These are phyloP conservation scores for Ceratocystiopsis brevicomis DNA, from an alignment of 2,329 filamentous ascomycete genomes.

Conservation along the genomic window DNA sequence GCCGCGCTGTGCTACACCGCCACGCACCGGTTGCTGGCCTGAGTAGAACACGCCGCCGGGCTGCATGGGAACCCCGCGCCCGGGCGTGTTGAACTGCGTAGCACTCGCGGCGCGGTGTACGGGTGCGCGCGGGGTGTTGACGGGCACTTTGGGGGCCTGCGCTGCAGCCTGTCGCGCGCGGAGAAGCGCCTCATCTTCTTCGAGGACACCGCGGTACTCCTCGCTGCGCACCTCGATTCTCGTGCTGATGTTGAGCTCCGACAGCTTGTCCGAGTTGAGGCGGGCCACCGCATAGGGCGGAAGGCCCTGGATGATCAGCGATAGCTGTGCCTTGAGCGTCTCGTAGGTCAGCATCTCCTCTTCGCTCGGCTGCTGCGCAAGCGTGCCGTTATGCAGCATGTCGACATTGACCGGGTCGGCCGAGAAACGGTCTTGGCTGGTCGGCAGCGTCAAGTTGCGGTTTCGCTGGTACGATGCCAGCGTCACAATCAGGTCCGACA, in stretches of 20 bases:
- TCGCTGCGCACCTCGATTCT: conserved; percentile 55
- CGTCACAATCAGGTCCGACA: conserved; percentile 59
- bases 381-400: conserved; percentile 46
- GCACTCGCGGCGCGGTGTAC: conserved; percentile 16
- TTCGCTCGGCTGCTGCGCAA: conserved; percentile 43
- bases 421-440: conserved; percentile 39
- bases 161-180: conserved; percentile 15
- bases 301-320: conserved; percentile 52
- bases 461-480: conserved; percentile 63
- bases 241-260: conserved; percentile 63
- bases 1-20: conserved; percentile 11
- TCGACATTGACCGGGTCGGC: conserved; percentile 47
- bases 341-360: conserved; percentile 46
- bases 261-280: conserved; percentile 69
- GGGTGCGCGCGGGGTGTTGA: conserved; percentile 12
- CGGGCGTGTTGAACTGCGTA: conserved; percentile 28
- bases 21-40: conserved; percentile 19
- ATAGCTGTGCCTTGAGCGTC: conserved; percentile 54
- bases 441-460: conserved; percentile 50
- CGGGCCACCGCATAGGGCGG: conserved; percentile 77
- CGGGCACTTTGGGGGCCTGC: conserved; percentile 7
- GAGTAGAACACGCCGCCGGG: conserved; percentile 19
- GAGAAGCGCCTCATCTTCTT: conserved; percentile 54
- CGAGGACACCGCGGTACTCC: conserved; percentile 61
- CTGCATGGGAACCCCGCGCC: conserved; percentile 22